phyloP scores from a whole-genome alignment of 2,329 filamentous ascomycete genomes.

The Ceratocystis cacaofunesta region DNA sequence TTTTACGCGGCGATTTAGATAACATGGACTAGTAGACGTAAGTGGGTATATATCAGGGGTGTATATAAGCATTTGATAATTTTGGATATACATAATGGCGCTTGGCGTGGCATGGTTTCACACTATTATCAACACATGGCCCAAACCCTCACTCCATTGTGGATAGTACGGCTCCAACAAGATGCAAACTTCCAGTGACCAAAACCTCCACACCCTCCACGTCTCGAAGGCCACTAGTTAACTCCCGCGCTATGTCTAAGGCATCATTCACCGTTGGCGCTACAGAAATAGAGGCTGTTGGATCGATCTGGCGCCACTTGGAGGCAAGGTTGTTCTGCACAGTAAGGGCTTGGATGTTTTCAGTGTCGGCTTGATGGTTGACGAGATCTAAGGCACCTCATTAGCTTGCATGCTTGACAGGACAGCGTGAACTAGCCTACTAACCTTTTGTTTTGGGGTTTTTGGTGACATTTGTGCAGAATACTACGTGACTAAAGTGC shows the following conservation, averaged over 20 bases:
- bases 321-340: slow-evolving; percentile 39
- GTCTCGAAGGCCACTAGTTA: slow-evolving; percentile 23
- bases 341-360: slow-evolving; percentile 36
- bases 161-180: slow-evolving; percentile 41
- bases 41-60: not conserved
- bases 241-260: slow-evolving; percentile 31
- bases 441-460: slow-evolving; percentile 29
- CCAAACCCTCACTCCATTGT: slow-evolving; percentile 33
- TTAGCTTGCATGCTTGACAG: not conserved
- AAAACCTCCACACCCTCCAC: slow-evolving; percentile 32
- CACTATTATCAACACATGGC: slow-evolving; percentile 18
- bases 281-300: slow-evolving; percentile 31
- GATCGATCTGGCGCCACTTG: slow-evolving; percentile 35
- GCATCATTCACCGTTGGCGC: slow-evolving; percentile 42
- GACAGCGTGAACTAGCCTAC: not conserved
- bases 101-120: not conserved
- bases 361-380: slow-evolving; percentile 38
- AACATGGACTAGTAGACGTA: slow-evolving; percentile 5
- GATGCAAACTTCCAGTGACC: slow-evolving; percentile 48
- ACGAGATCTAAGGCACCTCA: slow-evolving; percentile 34
- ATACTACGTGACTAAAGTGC: slow-evolving; percentile 58
- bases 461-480: slow-evolving; percentile 56
- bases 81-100: not conserved
- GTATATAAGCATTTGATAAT: not conserved
- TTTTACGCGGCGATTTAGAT: slow-evolving; percentile 13